These are phyloP conservation scores for Rhodotorula taiwanensis DNA, from an alignment of 768 basidiomycete species.

Conservation along the genomic window DNA sequence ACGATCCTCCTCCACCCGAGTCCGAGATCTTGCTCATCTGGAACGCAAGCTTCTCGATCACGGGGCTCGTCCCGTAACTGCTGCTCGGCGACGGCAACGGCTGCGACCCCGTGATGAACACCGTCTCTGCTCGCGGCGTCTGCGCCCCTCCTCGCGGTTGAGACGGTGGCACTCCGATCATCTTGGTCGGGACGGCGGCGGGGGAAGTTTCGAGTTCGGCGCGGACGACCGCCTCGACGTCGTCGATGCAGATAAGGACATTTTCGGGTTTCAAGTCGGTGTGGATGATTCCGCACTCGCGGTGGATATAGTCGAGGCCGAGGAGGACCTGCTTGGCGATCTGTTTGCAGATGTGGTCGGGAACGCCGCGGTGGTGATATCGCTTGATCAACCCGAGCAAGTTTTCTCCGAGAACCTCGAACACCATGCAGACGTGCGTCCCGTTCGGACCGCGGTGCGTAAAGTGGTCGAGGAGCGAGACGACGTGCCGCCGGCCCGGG, in stretches of 20 bases:
- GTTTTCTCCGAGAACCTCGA: conserved; percentile 96
- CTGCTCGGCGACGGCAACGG: conserved; percentile 69
- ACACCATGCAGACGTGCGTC: conserved; percentile 97
- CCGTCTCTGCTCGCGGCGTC: conserved; percentile 72
- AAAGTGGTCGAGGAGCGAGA: conserved; percentile 96
- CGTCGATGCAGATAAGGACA: conserved; percentile 91
- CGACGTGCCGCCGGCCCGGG: conserved; percentile 86
- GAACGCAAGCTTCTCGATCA: conserved; percentile 80
- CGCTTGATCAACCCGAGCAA: conserved; percentile 90
- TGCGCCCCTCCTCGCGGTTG: conserved; percentile 94
- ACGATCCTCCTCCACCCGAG: conserved; percentile 39
- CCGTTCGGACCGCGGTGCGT: conserved; percentile 94
- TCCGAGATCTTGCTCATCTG: conserved; percentile 82
- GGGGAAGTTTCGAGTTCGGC: conserved; percentile 49
- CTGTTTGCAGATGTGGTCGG: conserved; percentile 83
- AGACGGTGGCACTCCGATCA: conserved; percentile 78
- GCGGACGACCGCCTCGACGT: conserved; percentile 86
- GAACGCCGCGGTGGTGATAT: conserved; percentile 96
- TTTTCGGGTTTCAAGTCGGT: conserved; percentile 98
- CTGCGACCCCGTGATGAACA: conserved; percentile 86
- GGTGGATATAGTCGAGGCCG: conserved; percentile 95
- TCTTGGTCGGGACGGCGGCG: conserved; percentile 54
- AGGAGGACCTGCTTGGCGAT: conserved; percentile 94
- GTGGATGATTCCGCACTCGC: conserved; percentile 93
- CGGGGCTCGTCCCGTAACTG: conserved; percentile 64